Base-by-base conservation (phyloP, 441 rosid genomes). In the Erysimum pusillum region DNA sequence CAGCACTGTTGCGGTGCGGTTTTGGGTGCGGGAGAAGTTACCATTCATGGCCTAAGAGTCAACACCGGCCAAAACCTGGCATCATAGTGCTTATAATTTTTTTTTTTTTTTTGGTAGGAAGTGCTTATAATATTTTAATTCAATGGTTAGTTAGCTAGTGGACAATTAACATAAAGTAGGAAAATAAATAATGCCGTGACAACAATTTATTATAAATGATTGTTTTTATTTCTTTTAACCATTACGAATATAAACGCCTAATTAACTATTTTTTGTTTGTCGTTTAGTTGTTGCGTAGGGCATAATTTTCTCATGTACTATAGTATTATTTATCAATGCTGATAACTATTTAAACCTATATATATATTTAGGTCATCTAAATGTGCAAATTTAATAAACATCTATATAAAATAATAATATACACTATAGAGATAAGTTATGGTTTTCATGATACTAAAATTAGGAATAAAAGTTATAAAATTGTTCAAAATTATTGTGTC, bases 21-120 rank as follows among this genome's bases (percentile, higher is more conserved):
- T n/a, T n/a, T n/a, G n/a, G n/a, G n/a, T n/a, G n/a, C n/a, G n/a
- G n/a, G n/a, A n/a, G n/a, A n/a, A n/a, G n/a, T n/a, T n/a, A n/a
- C n/a, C n/a, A n/a, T n/a, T n/a, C n/a, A n/a, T n/a, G n/a, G n/a
- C n/a, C 28, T 9, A 8, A 25, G 52, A 38, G 69, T 49, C 68
- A 25, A 60, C 68, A 61, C 32, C 45, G 41, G 61, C 14, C 41
- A 49, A 35, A 48, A 31, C 60, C 10, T 28, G 28, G 17, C 38
- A 39, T 58, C 20, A 17, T 9, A 20, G 36, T 41, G 38, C 39
- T 63, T 63, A 8, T 14, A 14, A 5, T 36, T 36, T 59, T 58
- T 17, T 35, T n/a, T n/a, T n/a, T n/a, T n/a, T n/a, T n/a, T n/a
- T n/a, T n/a, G n/a, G n/a, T n/a, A n/a, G n/a, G n/a, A n/a, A 20